phyloP scores from a whole-genome alignment of 1,139 yeast species.

The Lodderomyces margitis region DNA sequence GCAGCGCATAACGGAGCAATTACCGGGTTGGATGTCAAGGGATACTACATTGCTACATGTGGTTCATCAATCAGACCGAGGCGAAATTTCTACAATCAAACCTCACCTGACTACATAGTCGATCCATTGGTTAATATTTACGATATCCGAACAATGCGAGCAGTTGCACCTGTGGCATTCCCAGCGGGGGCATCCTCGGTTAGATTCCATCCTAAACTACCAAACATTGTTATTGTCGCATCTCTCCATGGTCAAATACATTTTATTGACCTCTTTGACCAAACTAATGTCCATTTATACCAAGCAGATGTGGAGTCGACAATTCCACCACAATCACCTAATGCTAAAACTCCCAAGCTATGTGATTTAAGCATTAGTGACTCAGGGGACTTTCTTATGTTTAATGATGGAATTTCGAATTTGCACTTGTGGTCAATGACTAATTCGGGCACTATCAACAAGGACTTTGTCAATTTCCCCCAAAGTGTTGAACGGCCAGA shows the following conservation, averaged over 20 bases:
- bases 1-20: slow-evolving; percentile 73
- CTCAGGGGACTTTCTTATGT: slow-evolving; percentile 76
- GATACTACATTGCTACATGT: slow-evolving; percentile 75
- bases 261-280: slow-evolving; percentile 79
- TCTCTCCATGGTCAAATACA: slow-evolving; percentile 82
- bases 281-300: slow-evolving; percentile 58
- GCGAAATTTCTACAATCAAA: slow-evolving; percentile 19
- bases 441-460: slow-evolving; percentile 26
- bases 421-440: slow-evolving; percentile 74
- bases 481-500: slow-evolving; percentile 53
- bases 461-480: slow-evolving; percentile 47
- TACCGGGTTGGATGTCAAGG: slow-evolving; percentile 76
- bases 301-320: slow-evolving; percentile 57
- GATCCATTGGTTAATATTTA: slow-evolving; percentile 86
- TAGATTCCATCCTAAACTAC: slow-evolving; percentile 80
- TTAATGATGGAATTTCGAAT: slow-evolving; percentile 63
- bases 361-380: slow-evolving; percentile 65
- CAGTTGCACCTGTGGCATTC: slow-evolving; percentile 80
- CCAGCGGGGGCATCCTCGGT: slow-evolving; percentile 89
- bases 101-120: slow-evolving; percentile 28
- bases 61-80: slow-evolving; percentile 65
- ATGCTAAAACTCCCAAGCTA: slow-evolving; percentile 22
- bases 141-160: slow-evolving; percentile 72
- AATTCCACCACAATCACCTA: slow-evolving; percentile 8
- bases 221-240: slow-evolving; percentile 74